These are phyloP conservation scores for Discostella stelligeroides DNA, from an alignment of 108 stramenopile genomes.

Conservation along the genomic window DNA sequence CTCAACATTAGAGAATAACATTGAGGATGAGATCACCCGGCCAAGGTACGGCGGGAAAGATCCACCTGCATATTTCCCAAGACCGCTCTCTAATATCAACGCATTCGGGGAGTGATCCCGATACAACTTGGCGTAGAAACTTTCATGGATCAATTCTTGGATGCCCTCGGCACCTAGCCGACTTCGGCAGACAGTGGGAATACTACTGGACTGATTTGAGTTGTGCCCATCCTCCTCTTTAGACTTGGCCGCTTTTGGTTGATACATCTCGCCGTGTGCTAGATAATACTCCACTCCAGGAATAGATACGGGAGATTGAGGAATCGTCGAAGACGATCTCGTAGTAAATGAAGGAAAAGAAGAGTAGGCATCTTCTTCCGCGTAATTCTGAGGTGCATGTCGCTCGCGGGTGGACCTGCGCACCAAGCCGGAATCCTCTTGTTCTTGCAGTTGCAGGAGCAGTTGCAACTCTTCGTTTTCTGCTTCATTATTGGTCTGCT, in stretches of 20 bases:
- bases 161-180: conserved; percentile 66
- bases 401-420: conserved; percentile 40
- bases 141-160: conserved; percentile 72
- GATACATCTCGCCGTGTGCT: conserved; percentile 22
- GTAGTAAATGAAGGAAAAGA: neutral
- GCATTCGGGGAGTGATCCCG: conserved; percentile 46
- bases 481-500: conserved; percentile 1
- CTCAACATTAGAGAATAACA: neutral
- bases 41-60: conserved; percentile 89
- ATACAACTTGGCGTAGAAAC: conserved; percentile 67
- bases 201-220: neutral
- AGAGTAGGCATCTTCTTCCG: conserved; percentile 23
- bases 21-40: conserved; percentile 55
- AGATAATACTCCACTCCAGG: conserved; percentile 45
- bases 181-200: conserved; percentile 31
- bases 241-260: neutral
- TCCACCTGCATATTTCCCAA: conserved; percentile 56
- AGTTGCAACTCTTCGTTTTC: conserved; percentile 43
- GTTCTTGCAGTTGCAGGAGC: conserved; percentile 46
- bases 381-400: conserved; percentile 32
- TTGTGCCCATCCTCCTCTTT: neutral
- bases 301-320: conserved; percentile 17
- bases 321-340: neutral
- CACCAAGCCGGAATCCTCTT: conserved; percentile 29
- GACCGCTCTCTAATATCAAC: conserved; percentile 33